phyloP scores from a whole-genome alignment of 2,329 filamentous ascomycete genomes.

The Aspergillus felis region DNA sequence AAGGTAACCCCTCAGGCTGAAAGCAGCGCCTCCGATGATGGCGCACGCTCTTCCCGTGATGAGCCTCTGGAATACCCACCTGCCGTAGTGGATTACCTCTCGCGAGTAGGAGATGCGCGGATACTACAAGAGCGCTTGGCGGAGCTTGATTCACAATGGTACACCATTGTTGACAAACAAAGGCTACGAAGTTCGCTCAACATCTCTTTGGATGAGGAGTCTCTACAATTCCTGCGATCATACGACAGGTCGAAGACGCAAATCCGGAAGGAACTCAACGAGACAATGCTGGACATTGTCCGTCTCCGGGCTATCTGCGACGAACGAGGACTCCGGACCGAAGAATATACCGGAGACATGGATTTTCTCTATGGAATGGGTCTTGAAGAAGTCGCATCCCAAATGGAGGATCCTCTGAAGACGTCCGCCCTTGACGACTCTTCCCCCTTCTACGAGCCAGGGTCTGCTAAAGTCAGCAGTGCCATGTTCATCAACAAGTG shows the following conservation, averaged over 20 bases:
- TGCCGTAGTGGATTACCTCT: constrained; percentile 17
- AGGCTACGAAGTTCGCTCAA: constrained; percentile 7
- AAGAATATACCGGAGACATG: background rate
- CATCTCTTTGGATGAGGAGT: constrained; percentile 18
- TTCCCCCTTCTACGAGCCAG: constrained; percentile 18
- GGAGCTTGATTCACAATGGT: constrained; percentile 18
- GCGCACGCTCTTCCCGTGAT: constrained; percentile 1
- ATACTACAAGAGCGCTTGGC: constrained; percentile 21
- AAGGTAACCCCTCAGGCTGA: background rate
- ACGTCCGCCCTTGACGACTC: constrained; percentile 12
- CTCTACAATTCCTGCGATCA: constrained; percentile 18
- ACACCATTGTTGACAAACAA: constrained; percentile 12
- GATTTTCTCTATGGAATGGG: constrained; percentile 3
- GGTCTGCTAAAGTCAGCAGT: constrained; percentile 10
- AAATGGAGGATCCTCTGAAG: constrained; percentile 16
- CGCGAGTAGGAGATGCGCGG: constrained; percentile 18
- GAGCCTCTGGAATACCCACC: constrained; percentile 6
- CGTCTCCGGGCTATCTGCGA: constrained; percentile 18
- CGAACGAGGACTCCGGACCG: constrained; percentile 10
- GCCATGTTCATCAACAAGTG: constrained; percentile 26
- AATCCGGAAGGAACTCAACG: constrained; percentile 19
- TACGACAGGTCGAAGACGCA: constrained; percentile 19
- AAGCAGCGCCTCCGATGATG: background rate
- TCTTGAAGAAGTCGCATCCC: background rate
- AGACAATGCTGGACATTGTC: constrained; percentile 13